Evolutionary conservation across 305 asterid genomes (phyloP), one percentile per base, ranked within the genome.

Genomic region (Andrographis paniculata): DNA sequence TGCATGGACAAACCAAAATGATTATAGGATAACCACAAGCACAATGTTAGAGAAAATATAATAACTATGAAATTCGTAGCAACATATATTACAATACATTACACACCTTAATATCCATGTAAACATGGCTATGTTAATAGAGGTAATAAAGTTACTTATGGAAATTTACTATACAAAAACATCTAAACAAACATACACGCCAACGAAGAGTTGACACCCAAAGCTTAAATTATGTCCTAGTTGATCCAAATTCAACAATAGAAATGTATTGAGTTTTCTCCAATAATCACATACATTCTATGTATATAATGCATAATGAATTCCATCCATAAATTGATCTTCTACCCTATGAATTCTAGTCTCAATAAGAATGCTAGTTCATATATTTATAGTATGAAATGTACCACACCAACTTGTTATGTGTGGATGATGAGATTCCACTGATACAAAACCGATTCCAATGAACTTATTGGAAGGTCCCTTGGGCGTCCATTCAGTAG

Each of bases 391-490:
- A n/a, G n/a, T n/a, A n/a, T n/a, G n/a, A n/a, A n/a, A n/a, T n/a
- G n/a, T n/a, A n/a, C n/a, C n/a, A n/a, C n/a, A n/a, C n/a, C n/a
- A n/a, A n/a, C n/a, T n/a, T n/a, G n/a, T n/a, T n/a, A n/a, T n/a
- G n/a, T n/a, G n/a, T n/a, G n/a, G n/a, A n/a, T n/a, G n/a, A 24
- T 47, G 55, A 37, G 56, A 39, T 48, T 21, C 49, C 44, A 48
- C 24, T 57, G 49, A 48, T 39, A 47, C 42, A 47, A 18, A 48
- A 20, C 19, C 42, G 17, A 48, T 57, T 57, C 42, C 42, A 27
- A 42, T 58, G 19, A 27, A 58, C 39, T 13, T 42, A 41, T 58
- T 58, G 51, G 52, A 50, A 58, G 64, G 27, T 59, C 41, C 37
- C 56, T 19, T 20, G 48, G 36, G 50, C 20, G 9, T 58, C 56